Percentiles rank a stretch among this genome's conserved stretches.
Evolutionary conservation across 176 grass and related monocot genomes (phyloP).

Genomic region (Saccharum spontaneum): DNA sequence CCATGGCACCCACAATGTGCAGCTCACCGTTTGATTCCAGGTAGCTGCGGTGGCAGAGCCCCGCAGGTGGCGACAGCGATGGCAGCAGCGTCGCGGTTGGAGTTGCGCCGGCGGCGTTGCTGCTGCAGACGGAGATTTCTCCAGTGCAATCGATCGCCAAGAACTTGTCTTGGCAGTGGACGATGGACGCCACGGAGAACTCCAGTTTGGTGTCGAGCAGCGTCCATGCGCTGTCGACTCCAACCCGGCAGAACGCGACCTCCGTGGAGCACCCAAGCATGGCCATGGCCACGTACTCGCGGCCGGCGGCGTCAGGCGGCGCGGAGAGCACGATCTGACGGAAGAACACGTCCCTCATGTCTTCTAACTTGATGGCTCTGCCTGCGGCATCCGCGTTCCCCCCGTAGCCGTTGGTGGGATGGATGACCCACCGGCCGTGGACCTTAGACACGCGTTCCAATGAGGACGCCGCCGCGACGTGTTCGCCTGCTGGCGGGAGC

Average conservation of each 20-base stretch:
- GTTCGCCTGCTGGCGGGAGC: conserved; percentile 31
- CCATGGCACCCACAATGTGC: neutral
- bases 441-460: neutral
- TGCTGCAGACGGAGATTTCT: neutral
- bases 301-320: neutral
- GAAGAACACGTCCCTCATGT: conserved; percentile 21
- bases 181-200: neutral
- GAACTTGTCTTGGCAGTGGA: neutral
- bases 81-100: neutral
- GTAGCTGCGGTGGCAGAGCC: conserved; percentile 21
- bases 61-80: neutral
- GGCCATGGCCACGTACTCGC: conserved; percentile 23
- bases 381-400: neutral
- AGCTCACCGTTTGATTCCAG: conserved; percentile 20
- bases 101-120: neutral
- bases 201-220: conserved; percentile 13
- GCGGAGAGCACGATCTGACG: conserved; percentile 27
- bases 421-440: neutral
- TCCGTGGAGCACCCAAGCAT: conserved; percentile 17
- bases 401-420: neutral
- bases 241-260: conserved; percentile 32
- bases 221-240: conserved; percentile 1
- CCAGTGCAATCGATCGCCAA: neutral
- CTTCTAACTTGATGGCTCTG: neutral
- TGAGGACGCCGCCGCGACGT: neutral